phyloP scores from a whole-genome alignment of 805 yeast genomes.

The Hanseniaspora vineae region DNA sequence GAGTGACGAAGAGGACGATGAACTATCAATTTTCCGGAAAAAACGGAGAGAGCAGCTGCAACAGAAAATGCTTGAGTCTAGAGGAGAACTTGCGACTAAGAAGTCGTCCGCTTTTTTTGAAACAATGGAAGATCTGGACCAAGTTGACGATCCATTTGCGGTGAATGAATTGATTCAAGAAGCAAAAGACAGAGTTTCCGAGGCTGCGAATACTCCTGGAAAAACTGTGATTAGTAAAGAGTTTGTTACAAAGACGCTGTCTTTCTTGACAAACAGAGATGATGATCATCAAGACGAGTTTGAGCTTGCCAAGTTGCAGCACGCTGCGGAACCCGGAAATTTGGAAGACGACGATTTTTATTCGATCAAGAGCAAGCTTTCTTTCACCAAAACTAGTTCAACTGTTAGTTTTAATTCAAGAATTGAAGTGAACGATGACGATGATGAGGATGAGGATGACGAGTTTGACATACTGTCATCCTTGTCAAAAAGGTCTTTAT shows the following conservation, averaged over 20 bases:
- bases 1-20: slow-evolving; percentile 62
- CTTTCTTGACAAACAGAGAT: slow-evolving; percentile 32
- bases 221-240: slow-evolving; percentile 35
- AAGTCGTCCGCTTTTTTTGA: slow-evolving; percentile 57
- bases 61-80: slow-evolving; percentile 34
- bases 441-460: slow-evolving; percentile 11
- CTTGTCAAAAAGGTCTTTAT: slow-evolving; percentile 18
- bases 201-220: slow-evolving; percentile 22
- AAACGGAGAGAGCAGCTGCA: slow-evolving; percentile 37
- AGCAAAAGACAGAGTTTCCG: slow-evolving; percentile 12
- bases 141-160: slow-evolving; percentile 21
- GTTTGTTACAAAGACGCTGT: slow-evolving; percentile 42
- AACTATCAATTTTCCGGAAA: slow-evolving; percentile 21
- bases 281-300: slow-evolving; percentile 20
- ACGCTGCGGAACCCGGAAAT: slow-evolving; percentile 23
- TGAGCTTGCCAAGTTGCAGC: slow-evolving; percentile 15
- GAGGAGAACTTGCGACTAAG: slow-evolving; percentile 34
- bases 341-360: slow-evolving; percentile 32
- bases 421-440: not conserved
- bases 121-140: slow-evolving; percentile 36
- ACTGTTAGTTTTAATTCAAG: slow-evolving; percentile 2
- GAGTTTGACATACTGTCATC: slow-evolving; percentile 23
- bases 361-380: slow-evolving; percentile 1
- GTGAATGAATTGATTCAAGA: slow-evolving; percentile 9
- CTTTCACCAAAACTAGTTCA: not conserved